Evolutionary conservation across 371 early-diverging fungal species (phyloP), one percentile per base, ranked within the genome.

Genomic region (Mucor racemosus): DNA sequence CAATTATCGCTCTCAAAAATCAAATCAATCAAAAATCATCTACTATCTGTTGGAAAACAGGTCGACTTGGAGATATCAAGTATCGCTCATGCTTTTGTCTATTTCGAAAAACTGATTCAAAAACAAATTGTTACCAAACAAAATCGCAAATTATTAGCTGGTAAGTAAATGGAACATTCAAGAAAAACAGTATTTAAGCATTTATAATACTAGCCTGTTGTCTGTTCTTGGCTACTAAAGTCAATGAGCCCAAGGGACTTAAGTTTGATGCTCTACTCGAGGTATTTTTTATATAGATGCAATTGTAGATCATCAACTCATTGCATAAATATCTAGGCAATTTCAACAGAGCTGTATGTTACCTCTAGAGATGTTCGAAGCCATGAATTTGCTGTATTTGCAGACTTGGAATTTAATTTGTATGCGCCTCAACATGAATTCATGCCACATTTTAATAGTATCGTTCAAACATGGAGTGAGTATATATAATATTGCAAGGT

Each of bases 71-170:
- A 98, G 73, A 76, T 96, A n/a, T 94, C 96, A 4, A 94, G 91
- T 41, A 88, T 96, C 14, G 96, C 98, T 0, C 84, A 87, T 42
- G 89, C 95, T 4, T 94, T 89, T 81, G 96, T 91, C 4, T 97
- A 94, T 73, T 92, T 97, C 78, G 98, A 98, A 73, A 97, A 96
- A 71, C 87, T 98, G 13, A 83, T 95, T 17, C 68, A 92, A 36
- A 90, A 89, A 72, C 81, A 79, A 60, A 31, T 48, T 33, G 50
- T 62, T n/a, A 66, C 55, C 33, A 38, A 59, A 50, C 38, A 39
- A 57, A 41, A 63, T 31, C 35, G 58, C 26, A 60, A 56, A 53
- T 60, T 60, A 3, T 3, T 65, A 14, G 65, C 58, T 38, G 65
- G 65, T 65, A 55, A 33, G 31, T 15, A 3, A 11, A 4, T 8